phyloP scores from a whole-genome alignment of 2,329 filamentous ascomycete genomes.

The Lasiodiplodia theobromae region DNA sequence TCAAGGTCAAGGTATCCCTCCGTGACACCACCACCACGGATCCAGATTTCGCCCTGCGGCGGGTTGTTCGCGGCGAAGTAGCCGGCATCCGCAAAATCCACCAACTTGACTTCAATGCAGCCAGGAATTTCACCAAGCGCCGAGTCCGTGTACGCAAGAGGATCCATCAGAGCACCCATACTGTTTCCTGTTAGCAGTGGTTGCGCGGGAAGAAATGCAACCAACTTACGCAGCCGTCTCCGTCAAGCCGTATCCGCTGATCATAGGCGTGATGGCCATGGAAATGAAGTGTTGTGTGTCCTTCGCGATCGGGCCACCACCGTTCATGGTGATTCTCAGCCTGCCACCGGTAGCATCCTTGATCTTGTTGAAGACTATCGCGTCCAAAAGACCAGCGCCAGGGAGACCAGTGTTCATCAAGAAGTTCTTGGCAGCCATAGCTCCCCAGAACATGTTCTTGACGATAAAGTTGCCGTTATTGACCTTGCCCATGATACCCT shows the following conservation, averaged over 20 bases:
- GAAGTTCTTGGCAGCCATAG: conserved; percentile 67
- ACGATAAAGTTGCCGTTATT: conserved; percentile 73
- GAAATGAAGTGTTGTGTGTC: conserved; percentile 92
- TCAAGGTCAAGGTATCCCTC: conserved; percentile 84
- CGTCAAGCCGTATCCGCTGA: conserved; percentile 91
- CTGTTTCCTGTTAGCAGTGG: conserved; percentile 34
- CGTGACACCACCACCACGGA: conserved; percentile 79
- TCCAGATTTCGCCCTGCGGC: conserved; percentile 91
- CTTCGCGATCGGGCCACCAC: conserved; percentile 86
- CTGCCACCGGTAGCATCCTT: conserved; percentile 87
- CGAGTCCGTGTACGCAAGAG: conserved; percentile 79
- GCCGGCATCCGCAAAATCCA: conserved; percentile 87
- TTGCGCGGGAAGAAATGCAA: not conserved
- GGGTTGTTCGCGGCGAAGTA: conserved; percentile 78
- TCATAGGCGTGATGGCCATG: conserved; percentile 91
- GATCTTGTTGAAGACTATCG: conserved; percentile 89
- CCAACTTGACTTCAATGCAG: conserved; percentile 86
- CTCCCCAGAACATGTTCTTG: conserved; percentile 79
- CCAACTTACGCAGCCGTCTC: conserved; percentile 74
- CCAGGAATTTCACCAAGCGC: conserved; percentile 81
- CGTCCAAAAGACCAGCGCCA: conserved; percentile 74
- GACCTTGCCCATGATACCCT: conserved; percentile 61
- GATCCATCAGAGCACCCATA: conserved; percentile 82
- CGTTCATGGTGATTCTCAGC: conserved; percentile 91
- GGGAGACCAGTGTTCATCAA: conserved; percentile 67